phyloP scores from a whole-genome alignment of 192 early-diverging fungal species.

The Bifiguratus adelaidae region DNA sequence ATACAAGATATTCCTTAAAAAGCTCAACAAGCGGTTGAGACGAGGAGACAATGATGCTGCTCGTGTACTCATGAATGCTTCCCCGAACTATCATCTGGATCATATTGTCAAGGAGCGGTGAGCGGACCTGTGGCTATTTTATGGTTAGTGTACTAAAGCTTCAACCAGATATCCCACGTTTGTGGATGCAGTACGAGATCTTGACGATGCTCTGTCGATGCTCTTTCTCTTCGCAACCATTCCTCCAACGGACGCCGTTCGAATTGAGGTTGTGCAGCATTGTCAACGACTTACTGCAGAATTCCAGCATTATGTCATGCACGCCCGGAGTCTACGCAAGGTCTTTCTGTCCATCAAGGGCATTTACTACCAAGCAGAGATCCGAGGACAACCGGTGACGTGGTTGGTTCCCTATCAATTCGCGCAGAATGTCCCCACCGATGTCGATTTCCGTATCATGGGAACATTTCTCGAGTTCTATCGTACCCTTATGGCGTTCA shows the following conservation, averaged over 20 bases:
- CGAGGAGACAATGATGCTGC: constrained; percentile 73
- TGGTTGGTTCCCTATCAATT: constrained; percentile 98
- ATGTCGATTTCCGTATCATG: constrained; percentile 98
- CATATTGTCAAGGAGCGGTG: constrained; percentile 90
- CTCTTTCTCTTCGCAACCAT: constrained; percentile 87
- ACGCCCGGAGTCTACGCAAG: constrained; percentile 69
- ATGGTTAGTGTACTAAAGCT: constrained; percentile 1
- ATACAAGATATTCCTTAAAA: constrained; percentile 79
- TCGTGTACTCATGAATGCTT: constrained; percentile 61
- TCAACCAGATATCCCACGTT: constrained; percentile 78
- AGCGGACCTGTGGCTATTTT: background rate
- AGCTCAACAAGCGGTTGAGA: constrained; percentile 76
- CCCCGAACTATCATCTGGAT: constrained; percentile 82
- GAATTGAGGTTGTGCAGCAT: constrained; percentile 46
- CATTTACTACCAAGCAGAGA: constrained; percentile 98
- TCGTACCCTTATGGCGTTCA: constrained; percentile 84
- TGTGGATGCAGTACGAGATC: constrained; percentile 82
- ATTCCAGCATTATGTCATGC: constrained; percentile 89
- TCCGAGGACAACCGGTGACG: constrained; percentile 85
- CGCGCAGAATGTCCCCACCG: constrained; percentile 75
- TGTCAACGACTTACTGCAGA: constrained; percentile 82
- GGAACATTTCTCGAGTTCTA: constrained; percentile 95
- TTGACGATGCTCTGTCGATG: constrained; percentile 98
- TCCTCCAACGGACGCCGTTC: constrained; percentile 57
- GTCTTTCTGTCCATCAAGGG: constrained; percentile 98